These are phyloP conservation scores for Pisolithus microcarpus DNA, from an alignment of 768 basidiomycete species.

Conservation along the genomic window DNA sequence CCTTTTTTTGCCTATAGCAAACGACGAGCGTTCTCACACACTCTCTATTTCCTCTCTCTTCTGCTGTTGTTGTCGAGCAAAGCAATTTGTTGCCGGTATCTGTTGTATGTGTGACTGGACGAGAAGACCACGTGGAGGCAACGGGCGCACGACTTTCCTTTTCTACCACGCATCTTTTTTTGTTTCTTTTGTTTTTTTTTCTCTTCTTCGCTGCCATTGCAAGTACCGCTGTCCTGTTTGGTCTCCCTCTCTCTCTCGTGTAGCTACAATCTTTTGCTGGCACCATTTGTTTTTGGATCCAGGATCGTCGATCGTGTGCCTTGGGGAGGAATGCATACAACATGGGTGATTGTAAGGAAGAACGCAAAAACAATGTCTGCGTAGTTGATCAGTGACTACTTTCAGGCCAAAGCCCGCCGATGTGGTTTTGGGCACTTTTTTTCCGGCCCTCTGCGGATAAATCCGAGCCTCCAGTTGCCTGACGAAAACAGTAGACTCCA, in stretches of 20 bases:
- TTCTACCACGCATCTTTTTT: neutral
- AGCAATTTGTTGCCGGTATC: constrained; percentile 14
- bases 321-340: neutral
- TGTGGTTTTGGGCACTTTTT: too few species aligned
- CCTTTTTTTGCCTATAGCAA: neutral
- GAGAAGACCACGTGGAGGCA: constrained; percentile 5
- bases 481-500: too few species aligned
- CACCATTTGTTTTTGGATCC: constrained; percentile 22
- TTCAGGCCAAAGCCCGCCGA: too few species aligned
- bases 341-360: neutral
- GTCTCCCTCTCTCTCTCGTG: constrained; percentile 4
- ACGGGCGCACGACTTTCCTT: neutral
- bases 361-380: neutral
- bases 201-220: neutral
- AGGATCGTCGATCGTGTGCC: neutral
- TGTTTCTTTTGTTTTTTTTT: constrained; percentile 5
- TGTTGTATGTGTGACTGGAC: constrained; percentile 23
- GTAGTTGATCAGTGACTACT: too few species aligned
- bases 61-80: constrained; percentile 22
- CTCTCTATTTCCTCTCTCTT: constrained; percentile 3
- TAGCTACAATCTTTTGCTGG: constrained; percentile 24
- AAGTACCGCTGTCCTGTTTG: neutral
- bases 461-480: too few species aligned
- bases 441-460: too few species aligned
- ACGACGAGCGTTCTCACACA: constrained; percentile 1